These are phyloP conservation scores for Pisolithus marmoratus DNA, from an alignment of 768 basidiomycete species.

Conservation along the genomic window DNA sequence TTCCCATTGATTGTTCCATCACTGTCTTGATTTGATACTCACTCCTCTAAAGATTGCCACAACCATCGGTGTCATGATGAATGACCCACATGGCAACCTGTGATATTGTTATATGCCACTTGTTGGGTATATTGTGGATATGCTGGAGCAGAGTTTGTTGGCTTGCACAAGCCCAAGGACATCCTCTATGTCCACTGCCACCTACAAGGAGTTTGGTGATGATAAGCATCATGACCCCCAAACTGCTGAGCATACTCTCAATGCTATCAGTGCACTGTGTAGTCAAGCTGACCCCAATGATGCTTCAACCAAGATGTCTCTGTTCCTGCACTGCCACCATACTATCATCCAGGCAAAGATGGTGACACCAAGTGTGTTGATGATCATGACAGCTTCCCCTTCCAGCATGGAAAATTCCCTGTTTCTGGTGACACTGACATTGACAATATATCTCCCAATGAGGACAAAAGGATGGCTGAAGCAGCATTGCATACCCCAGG, in stretches of 20 bases:
- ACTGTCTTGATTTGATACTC: slow-evolving; percentile 12
- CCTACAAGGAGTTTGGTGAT: too few species aligned
- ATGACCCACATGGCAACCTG: slow-evolving; percentile 15
- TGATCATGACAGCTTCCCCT: too few species aligned
- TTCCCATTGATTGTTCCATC: slow-evolving; percentile 14
- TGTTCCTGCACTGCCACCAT: too few species aligned
- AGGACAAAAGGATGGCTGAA: too few species aligned
- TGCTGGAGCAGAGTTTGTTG: neutral
- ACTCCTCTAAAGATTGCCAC: slow-evolving; percentile 12
- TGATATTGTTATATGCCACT: slow-evolving; percentile 16
- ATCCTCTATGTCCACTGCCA: slow-evolving; percentile 29
- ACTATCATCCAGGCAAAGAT: too few species aligned
- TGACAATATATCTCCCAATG: too few species aligned
- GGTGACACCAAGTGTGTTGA: too few species aligned
- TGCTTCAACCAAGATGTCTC: too few species aligned
- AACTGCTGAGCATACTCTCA: slow-evolving; percentile 19
- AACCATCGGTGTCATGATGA: slow-evolving; percentile 13
- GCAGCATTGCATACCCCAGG: too few species aligned
- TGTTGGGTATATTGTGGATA: slow-evolving; percentile 20
- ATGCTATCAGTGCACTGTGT: slow-evolving; percentile 3
- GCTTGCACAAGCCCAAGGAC: slow-evolving; percentile 13
- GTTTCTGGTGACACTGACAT: too few species aligned
- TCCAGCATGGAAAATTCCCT: too few species aligned
- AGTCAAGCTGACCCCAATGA: slow-evolving; percentile 1
- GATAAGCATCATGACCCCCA: slow-evolving; percentile 20